phyloP scores from a whole-genome alignment of 805 yeast genomes.

The Candida nitratophila region DNA sequence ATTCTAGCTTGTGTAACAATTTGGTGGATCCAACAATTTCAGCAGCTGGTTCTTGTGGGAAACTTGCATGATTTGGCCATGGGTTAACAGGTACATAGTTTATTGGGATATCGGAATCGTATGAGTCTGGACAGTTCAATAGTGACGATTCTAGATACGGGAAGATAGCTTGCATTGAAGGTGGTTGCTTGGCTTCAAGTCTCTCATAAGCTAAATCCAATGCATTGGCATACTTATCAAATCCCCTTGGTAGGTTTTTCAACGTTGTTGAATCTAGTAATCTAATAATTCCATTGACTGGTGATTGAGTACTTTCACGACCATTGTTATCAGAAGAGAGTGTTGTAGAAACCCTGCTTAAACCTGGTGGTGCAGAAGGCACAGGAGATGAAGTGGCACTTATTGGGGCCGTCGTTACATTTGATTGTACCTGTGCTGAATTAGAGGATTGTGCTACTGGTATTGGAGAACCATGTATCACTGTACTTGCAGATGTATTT shows the following conservation, averaged over 20 bases:
- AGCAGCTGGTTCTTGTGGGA: conserved; percentile 79
- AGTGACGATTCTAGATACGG: conserved; percentile 69
- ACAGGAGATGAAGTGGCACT: conserved; percentile 2
- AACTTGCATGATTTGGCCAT: conserved; percentile 83
- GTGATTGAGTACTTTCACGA: conserved; percentile 12
- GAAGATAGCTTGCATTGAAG: conserved; percentile 45
- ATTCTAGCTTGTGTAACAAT: conserved; percentile 64
- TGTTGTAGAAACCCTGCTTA: background rate
- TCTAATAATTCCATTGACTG: background rate
- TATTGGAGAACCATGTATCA: too few relatives aligned
- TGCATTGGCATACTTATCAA: conserved; percentile 16
- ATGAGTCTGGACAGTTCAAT: conserved; percentile 87
- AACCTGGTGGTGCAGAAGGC: conserved; percentile 2
- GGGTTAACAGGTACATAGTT: conserved; percentile 68
- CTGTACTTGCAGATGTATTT: background rate
- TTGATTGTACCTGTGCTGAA: conserved; percentile 2
- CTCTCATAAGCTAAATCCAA: conserved; percentile 28
- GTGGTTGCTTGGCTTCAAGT: conserved; percentile 32
- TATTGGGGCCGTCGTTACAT: background rate
- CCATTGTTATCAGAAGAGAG: background rate
- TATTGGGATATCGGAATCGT: conserved; percentile 80
- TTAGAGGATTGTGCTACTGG: background rate
- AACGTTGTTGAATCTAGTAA: conserved; percentile 12
- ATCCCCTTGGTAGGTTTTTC: conserved; percentile 20
- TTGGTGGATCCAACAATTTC: conserved; percentile 55